Percentiles rank a stretch among this genome's conserved stretches.
phyloP scores from a whole-genome alignment of 2,329 filamentous ascomycete species.

The Pseudocercospora ulei region DNA sequence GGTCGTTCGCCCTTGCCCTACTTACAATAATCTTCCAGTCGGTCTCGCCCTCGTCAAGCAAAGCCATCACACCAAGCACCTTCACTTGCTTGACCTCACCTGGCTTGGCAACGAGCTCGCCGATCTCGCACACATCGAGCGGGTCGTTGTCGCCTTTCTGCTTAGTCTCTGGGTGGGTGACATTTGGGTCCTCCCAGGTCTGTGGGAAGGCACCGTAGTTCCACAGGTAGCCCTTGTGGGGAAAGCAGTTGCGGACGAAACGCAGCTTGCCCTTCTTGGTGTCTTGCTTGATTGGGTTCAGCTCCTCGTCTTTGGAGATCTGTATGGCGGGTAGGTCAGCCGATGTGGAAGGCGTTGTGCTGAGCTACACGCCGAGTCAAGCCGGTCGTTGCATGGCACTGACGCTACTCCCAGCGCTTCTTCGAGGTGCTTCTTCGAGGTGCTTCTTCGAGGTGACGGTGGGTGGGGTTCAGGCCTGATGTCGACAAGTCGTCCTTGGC shows the following conservation, averaged over 20 bases:
- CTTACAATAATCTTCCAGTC: conserved; percentile 99
- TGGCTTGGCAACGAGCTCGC: conserved; percentile 89
- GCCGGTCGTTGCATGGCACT: no score
- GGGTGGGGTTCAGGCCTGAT: no score
- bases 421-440: no score
- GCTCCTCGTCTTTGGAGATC: conserved; percentile 97
- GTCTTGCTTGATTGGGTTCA: conserved; percentile 99
- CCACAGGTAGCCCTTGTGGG: conserved; percentile 99
- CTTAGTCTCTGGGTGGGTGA: conserved; percentile 96
- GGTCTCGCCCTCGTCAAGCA: conserved; percentile 98
- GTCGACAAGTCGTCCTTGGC: no score
- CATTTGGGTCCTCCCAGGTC: conserved; percentile 99
- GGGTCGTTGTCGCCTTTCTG: conserved; percentile 99
- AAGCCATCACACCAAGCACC: conserved; percentile 97
- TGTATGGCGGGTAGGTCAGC: conserved; percentile 37
- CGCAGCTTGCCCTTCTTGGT: conserved; percentile 99
- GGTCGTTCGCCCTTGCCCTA: no score
- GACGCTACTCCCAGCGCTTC: no score
- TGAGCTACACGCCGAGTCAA: no score
- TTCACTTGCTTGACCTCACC: conserved; percentile 99
- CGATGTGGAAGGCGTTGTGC: no score
- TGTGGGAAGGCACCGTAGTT: conserved; percentile 99
- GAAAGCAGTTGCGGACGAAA: conserved; percentile 99
- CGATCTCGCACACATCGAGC: conserved; percentile 98
- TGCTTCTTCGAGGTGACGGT: conserved; percentile 12